These are phyloP conservation scores for Opeltia flavorubescens DNA, from an alignment of 495 filamentous ascomycete species.

Conservation along the genomic window DNA sequence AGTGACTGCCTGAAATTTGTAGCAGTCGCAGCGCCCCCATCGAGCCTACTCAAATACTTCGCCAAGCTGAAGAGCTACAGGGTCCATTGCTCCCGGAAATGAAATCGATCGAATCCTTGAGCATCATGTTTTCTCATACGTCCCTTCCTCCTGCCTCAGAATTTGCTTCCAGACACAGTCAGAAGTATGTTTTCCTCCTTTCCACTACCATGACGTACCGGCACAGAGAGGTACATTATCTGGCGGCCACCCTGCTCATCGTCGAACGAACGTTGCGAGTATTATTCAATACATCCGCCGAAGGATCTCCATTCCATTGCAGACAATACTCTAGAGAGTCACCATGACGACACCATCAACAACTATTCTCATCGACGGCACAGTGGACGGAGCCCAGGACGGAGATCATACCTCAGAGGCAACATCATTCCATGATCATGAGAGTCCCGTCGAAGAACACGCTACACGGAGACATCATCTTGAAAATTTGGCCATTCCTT, in stretches of 20 bases:
- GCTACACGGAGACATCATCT: neutral
- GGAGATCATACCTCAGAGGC: neutral
- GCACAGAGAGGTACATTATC: too few species aligned
- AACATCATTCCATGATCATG: neutral
- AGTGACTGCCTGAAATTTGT: neutral
- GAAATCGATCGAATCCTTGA: too few species aligned
- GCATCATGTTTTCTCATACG: too few species aligned
- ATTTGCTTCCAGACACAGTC: too few species aligned
- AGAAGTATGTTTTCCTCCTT: too few species aligned
- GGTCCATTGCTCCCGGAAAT: neutral
- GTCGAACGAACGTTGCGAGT: neutral
- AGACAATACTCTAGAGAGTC: too few species aligned
- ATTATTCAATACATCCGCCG: too few species aligned
- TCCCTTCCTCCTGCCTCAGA: too few species aligned
- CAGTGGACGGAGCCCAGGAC: neutral
- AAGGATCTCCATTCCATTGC: neutral
- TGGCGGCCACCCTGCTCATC: too few species aligned
- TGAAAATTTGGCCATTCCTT: neutral
- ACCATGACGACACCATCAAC: neutral
- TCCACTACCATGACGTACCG: too few species aligned
- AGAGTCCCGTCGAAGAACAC: neutral
- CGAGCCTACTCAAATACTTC: neutral
- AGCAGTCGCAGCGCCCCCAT: neutral
- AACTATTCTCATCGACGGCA: neutral
- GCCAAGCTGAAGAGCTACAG: neutral